These are phyloP conservation scores for Aspergillus affinis DNA, from an alignment of 495 filamentous ascomycete genomes.

Conservation along the genomic window DNA sequence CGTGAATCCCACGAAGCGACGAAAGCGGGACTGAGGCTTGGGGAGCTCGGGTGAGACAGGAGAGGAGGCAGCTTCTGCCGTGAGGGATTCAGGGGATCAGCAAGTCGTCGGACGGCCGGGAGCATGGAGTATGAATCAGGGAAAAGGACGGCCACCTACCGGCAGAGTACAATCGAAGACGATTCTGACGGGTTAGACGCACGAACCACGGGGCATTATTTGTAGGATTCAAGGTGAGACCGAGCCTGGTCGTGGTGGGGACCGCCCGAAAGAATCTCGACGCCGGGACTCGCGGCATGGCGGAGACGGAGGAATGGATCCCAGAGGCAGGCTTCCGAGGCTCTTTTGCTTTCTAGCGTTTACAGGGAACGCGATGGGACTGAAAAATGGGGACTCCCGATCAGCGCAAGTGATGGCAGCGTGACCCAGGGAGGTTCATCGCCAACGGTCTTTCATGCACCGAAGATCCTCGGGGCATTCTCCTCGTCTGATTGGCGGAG, in stretches of 20 bases:
- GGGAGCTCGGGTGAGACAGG: conserved; percentile 13
- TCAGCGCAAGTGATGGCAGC: not conserved
- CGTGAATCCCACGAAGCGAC: conserved; percentile 40
- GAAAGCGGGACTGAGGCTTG: conserved; percentile 33
- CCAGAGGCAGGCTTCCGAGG: not conserved
- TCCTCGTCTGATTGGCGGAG: not conserved
- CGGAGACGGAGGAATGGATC: not conserved
- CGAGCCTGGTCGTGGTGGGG: conserved; percentile 21
- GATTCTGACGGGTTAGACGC: conserved; percentile 6
- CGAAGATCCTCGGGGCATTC: not conserved
- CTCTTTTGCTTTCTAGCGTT: not conserved
- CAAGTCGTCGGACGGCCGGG: conserved; percentile 1
- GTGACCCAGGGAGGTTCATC: not conserved
- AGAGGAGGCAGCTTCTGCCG: not conserved
- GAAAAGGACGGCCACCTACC: conserved; percentile 4
- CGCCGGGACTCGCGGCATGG: conserved; percentile 16
- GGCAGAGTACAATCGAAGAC: conserved; percentile 12
- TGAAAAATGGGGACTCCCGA: not conserved
- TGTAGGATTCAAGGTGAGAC: conserved; percentile 8
- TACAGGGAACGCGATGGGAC: not conserved
- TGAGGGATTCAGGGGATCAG: not conserved
- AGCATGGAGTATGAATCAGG: conserved; percentile 6
- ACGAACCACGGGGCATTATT: not conserved
- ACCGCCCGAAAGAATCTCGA: conserved; percentile 19
- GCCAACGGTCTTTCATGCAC: not conserved